These are phyloP conservation scores for Platanthera guangdongensis DNA, from an alignment of 106 monocot species.

Conservation along the genomic window DNA sequence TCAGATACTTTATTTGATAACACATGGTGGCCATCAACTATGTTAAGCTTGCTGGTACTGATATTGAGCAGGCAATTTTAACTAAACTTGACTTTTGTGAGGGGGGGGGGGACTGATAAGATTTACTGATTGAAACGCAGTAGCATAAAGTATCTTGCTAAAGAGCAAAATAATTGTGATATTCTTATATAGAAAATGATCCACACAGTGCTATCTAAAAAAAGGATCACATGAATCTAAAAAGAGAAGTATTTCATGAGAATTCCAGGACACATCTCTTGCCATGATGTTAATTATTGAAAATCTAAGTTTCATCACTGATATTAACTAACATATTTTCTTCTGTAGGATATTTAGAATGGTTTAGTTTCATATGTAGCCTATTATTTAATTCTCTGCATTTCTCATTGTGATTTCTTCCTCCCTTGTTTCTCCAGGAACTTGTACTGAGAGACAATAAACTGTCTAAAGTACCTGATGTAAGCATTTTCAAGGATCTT, in stretches of 20 bases:
- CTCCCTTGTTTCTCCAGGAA: slow-evolving; percentile 41
- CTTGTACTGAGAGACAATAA: slow-evolving; percentile 87
- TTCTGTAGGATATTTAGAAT: neutral
- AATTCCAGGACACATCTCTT: neutral
- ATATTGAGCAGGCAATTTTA: neutral
- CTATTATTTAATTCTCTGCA: neutral
- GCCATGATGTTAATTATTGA: neutral
- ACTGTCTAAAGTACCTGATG: slow-evolving; percentile 73
- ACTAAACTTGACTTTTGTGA: neutral
- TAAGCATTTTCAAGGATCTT: slow-evolving; percentile 75
- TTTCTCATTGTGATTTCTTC: neutral
- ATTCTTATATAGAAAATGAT: neutral
- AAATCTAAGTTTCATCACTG: neutral
- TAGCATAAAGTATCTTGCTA: neutral
- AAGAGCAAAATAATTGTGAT: neutral
- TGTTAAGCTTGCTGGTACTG: neutral
- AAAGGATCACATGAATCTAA: neutral
- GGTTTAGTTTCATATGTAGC: neutral
- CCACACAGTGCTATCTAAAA: neutral
- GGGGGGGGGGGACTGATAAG: neutral
- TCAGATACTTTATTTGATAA: too few species aligned
- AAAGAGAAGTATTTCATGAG: neutral
- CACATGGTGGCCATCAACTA: neutral
- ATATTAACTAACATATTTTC: neutral
- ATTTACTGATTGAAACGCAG: neutral